Percentiles rank a stretch among this genome's conserved stretches.
These are phyloP conservation scores for Schizosaccharomyces cryophilus DNA, from an alignment of 805 yeast genomes.

Conservation along the genomic window DNA sequence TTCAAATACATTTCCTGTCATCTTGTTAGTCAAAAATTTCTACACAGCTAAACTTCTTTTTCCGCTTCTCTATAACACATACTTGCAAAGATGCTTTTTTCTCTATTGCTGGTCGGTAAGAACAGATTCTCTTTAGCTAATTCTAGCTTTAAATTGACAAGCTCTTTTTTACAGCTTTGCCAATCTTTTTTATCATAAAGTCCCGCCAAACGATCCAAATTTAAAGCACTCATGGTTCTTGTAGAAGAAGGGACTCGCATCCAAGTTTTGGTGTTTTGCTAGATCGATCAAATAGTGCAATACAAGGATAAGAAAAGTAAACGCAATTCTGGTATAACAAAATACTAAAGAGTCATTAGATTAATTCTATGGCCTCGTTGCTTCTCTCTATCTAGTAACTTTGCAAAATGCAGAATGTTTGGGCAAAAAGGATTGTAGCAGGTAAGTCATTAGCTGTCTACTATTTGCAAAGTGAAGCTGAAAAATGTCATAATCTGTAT, in stretches of 20 bases:
- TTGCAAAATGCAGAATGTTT: background rate
- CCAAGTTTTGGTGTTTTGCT: background rate
- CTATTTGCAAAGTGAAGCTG: background rate
- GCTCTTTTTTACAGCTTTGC: background rate
- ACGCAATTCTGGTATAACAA: too few relatives aligned
- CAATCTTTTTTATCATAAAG: background rate
- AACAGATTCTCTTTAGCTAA: background rate
- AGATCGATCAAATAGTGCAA: background rate
- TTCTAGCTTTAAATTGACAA: background rate
- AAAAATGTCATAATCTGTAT: background rate
- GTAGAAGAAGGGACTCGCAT: background rate
- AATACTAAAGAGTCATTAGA: background rate
- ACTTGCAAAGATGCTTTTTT: background rate
- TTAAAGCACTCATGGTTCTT: background rate
- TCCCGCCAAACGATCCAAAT: background rate
- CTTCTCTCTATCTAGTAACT: background rate
- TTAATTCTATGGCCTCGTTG: background rate
- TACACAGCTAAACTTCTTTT: background rate
- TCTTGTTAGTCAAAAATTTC: background rate
- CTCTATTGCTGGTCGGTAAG: background rate
- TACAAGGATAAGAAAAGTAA: too few relatives aligned
- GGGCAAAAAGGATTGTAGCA: background rate
- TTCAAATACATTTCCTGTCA: constrained; percentile 43
- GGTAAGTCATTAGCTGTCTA: background rate
- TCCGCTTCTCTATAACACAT: background rate